A percentile compares a stretch with the other conserved stretches of the same genome.
Conservation (phyloP, 495 filamentous ascomycete species). For the Saxophila tyrrhenica region DNA sequence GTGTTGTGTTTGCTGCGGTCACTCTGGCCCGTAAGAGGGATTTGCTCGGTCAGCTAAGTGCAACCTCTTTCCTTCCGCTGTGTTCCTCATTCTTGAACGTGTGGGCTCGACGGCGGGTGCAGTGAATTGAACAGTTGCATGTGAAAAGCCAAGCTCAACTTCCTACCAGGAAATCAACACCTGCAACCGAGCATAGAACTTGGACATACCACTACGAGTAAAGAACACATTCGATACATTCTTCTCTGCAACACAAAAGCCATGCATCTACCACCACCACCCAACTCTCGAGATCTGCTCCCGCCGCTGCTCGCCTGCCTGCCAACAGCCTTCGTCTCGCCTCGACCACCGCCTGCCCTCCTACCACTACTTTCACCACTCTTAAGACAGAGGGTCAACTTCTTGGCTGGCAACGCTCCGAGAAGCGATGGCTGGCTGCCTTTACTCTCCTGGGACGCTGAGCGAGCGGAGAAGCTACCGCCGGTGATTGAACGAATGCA, state of each 20-base stretch:
- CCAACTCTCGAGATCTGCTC: constrained; percentile 53
- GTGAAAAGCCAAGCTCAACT: neutral
- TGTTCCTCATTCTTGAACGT: too few relatives aligned
- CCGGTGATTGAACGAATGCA: constrained; percentile 51
- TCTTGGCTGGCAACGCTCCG: constrained; percentile 46
- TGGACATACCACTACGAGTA: neutral
- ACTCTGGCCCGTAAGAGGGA: too few relatives aligned
- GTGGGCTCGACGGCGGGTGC: too few relatives aligned
- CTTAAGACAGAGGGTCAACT: constrained; percentile 73
- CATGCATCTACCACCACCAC: constrained; percentile 40
- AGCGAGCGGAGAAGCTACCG: constrained; percentile 55
- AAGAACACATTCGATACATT: too few relatives aligned
- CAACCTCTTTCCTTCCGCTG: too few relatives aligned
- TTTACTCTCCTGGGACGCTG: constrained; percentile 72
- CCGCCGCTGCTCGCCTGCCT: constrained; percentile 73
- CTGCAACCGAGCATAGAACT: neutral
- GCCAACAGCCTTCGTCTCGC: constrained; percentile 71
- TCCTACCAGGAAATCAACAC: neutral
- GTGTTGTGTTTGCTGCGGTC: too few relatives aligned
- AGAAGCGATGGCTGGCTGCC: constrained; percentile 72
- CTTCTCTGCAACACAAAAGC: too few relatives aligned
- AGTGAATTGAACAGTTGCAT: neutral
- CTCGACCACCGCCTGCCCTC: constrained; percentile 62
- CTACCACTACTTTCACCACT: constrained; percentile 82
- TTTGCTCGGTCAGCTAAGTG: too few relatives aligned